Percentiles rank a stretch among this genome's conserved stretches.
These are phyloP conservation scores for Crataegus laevigata DNA, from an alignment of 306 rosid genomes.

Conservation along the genomic window DNA sequence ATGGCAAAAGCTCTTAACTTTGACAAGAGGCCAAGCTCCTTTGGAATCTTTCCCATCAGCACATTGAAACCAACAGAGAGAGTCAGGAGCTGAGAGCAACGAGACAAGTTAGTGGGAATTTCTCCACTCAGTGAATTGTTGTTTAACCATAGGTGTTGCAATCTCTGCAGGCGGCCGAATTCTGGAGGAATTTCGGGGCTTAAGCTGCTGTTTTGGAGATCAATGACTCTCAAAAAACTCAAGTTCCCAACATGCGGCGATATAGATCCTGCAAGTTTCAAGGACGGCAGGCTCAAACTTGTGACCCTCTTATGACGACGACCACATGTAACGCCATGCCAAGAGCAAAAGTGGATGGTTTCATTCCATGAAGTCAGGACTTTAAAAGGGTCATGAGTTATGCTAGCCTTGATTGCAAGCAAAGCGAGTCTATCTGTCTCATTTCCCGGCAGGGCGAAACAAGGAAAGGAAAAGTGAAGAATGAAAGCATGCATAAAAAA, in stretches of 20 bases:
- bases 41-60: neutral
- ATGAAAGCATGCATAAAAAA: too few species aligned
- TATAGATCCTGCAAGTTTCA: neutral
- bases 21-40: neutral
- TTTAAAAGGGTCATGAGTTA: neutral
- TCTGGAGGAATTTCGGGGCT: neutral
- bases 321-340: neutral
- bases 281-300: neutral
- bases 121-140: neutral
- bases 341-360: neutral
- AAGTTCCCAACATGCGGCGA: neutral
- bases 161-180: neutral
- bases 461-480: too few species aligned
- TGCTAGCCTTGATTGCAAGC: neutral
- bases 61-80: neutral
- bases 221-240: neutral
- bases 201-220: neutral
- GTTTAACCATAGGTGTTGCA: neutral
- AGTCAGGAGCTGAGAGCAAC: neutral
- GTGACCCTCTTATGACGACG: neutral
- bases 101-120: neutral
- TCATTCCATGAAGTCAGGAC: neutral
- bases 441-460: neutral
- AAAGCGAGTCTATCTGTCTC: neutral
- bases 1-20: accelerated